Percentiles rank a stretch among this genome's conserved stretches.
Evolutionary conservation across 1,284 basidiomycete genomes (phyloP).

Genomic region (Calocybe gambosa): DNA sequence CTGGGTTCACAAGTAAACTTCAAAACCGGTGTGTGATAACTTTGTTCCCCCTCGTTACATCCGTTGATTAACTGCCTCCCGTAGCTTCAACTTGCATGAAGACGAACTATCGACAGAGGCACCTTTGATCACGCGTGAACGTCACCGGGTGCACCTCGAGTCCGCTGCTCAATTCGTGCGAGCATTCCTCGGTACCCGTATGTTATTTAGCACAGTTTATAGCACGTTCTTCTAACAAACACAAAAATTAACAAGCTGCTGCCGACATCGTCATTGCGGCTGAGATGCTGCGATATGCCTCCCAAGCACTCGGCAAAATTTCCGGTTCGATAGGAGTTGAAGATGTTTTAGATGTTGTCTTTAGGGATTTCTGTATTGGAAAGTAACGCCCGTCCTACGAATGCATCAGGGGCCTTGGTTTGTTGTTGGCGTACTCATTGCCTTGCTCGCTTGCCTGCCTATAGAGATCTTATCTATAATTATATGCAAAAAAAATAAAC

Average conservation of each 20-base stretch:
- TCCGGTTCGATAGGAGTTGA: slow-evolving; percentile 72
- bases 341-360: slow-evolving; percentile 77
- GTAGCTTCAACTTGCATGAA: slow-evolving; percentile 33
- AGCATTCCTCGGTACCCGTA: slow-evolving; percentile 59
- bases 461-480: slow-evolving; percentile 1
- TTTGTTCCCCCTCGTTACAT: background rate
- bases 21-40: slow-evolving; percentile 41
- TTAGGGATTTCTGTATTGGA: slow-evolving; percentile 82
- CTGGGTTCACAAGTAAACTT: slow-evolving; percentile 48
- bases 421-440: slow-evolving; percentile 7
- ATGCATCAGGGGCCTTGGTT: background rate
- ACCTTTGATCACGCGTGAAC: slow-evolving; percentile 72
- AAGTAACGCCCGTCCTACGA: slow-evolving; percentile 38
- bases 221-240: slow-evolving; percentile 2
- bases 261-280: slow-evolving; percentile 73
- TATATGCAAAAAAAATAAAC: background rate
- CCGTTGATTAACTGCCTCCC: background rate
- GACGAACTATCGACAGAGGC: slow-evolving; percentile 27
- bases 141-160: slow-evolving; percentile 74
- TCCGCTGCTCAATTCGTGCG: slow-evolving; percentile 58
- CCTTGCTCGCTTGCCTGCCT: slow-evolving; percentile 24
- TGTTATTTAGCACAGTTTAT: slow-evolving; percentile 18
- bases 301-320: slow-evolving; percentile 73
- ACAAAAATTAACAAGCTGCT: slow-evolving; percentile 23
- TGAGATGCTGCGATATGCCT: slow-evolving; percentile 82